These are phyloP conservation scores for Lachnellula subtilissima DNA, from an alignment of 2,329 filamentous ascomycete genomes.

Conservation along the genomic window DNA sequence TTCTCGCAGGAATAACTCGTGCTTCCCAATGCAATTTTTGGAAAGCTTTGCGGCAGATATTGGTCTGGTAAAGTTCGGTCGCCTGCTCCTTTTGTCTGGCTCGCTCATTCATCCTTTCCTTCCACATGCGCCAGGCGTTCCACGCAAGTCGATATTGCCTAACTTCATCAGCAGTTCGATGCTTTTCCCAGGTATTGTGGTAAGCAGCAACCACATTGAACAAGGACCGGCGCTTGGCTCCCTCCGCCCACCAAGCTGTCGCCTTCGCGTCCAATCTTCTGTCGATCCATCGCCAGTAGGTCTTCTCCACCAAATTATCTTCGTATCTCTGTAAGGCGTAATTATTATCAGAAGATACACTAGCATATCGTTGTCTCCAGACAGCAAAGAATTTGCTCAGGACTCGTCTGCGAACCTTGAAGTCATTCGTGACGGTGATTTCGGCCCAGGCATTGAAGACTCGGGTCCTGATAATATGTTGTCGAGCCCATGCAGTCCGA, in stretches of 20 bases:
- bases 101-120: constrained; percentile 10
- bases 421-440: constrained; percentile 44
- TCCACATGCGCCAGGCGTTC: constrained; percentile 23
- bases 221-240: constrained; percentile 16
- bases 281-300: constrained; percentile 34
- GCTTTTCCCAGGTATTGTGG: constrained; percentile 15
- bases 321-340: constrained; percentile 30
- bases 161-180: constrained; percentile 19
- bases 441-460: constrained; percentile 67
- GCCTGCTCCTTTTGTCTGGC: constrained; percentile 14
- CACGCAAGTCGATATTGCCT: constrained; percentile 15
- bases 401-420: constrained; percentile 46
- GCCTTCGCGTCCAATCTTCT: constrained; percentile 28
- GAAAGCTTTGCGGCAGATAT: constrained; percentile 13
- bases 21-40: constrained; percentile 26
- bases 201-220: constrained; percentile 21
- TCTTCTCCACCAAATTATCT: constrained; percentile 26
- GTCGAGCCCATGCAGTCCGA: constrained; percentile 61
- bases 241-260: constrained; percentile 14
- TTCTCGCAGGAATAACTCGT: constrained; percentile 23
- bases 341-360: constrained; percentile 18
- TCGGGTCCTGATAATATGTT: constrained; percentile 64
- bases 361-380: constrained; percentile 37
- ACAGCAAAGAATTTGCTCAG: constrained; percentile 48
- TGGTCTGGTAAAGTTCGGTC: constrained; percentile 7